Conservation (phyloP, 192 early-diverging fungal species). For the Coemansia sp. region DNA sequence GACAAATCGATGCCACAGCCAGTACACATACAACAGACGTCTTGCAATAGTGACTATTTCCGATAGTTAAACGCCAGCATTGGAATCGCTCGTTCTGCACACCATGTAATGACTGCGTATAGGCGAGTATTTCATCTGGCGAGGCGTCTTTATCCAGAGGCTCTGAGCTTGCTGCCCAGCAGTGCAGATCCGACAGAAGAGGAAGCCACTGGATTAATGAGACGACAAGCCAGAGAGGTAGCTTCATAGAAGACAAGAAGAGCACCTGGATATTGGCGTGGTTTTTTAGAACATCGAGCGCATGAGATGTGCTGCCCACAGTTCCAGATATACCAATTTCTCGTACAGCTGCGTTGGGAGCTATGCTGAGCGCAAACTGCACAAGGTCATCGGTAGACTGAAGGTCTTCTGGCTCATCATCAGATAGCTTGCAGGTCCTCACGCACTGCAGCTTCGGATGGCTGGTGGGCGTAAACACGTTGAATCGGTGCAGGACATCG, state of each 20-base stretch:
- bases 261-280: neutral
- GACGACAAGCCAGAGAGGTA: neutral
- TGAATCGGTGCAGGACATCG: neutral
- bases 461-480: slow-evolving; percentile 3
- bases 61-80: neutral
- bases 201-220: neutral
- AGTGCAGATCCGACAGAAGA: neutral
- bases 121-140: neutral
- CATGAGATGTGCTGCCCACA: neutral
- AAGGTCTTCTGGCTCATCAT: neutral
- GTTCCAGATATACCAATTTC: neutral
- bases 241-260: neutral
- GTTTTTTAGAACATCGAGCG: neutral
- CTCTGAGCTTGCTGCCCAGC: neutral
- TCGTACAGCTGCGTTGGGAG: neutral
- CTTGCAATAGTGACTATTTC: neutral
- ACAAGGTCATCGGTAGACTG: neutral
- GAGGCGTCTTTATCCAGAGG: neutral
- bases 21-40: neutral
- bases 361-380: neutral
- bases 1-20: neutral
- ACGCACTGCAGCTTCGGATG: neutral
- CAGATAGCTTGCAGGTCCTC: neutral
- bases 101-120: neutral
- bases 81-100: neutral